These are phyloP conservation scores for Eremomyces bilateralis DNA, from an alignment of 495 filamentous ascomycete genomes.

Conservation along the genomic window DNA sequence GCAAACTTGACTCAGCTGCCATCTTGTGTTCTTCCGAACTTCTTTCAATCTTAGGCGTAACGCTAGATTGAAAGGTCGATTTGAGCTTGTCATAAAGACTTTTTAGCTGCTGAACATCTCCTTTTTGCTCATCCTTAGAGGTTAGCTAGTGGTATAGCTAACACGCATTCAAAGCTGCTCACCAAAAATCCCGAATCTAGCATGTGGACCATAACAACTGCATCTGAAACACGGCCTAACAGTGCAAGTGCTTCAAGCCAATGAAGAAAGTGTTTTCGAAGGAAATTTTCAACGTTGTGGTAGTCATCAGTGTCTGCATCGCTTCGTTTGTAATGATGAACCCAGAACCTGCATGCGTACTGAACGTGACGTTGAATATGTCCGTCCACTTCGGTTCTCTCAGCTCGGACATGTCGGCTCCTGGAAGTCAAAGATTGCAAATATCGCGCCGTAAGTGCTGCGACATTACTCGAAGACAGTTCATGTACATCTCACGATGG, in stretches of 20 bases:
- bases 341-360: conserved; percentile 28
- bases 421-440: conserved; percentile 15
- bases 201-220: conserved; percentile 1
- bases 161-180: conserved; percentile 3
- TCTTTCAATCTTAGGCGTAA: neutral
- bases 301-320: conserved; percentile 9
- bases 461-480: conserved; percentile 19
- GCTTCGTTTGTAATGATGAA: conserved; percentile 22
- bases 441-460: conserved; percentile 20
- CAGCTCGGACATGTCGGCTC: conserved; percentile 11
- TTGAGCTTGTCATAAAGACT: neutral
- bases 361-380: conserved; percentile 15
- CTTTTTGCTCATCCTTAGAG: neutral
- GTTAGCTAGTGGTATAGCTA: conserved; percentile 1
- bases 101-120: neutral
- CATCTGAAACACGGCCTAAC: conserved; percentile 9
- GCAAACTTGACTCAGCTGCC: neutral
- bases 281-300: conserved; percentile 15
- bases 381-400: conserved; percentile 2
- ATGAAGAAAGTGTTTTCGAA: conserved; percentile 21
- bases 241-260: conserved; percentile 21
- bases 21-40: too few relatives aligned
- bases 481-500: conserved; percentile 14
- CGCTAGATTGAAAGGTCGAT: neutral
- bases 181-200: neutral